These are phyloP conservation scores for Lepiota venenata DNA, from an alignment of 768 basidiomycete species.

Conservation along the genomic window DNA sequence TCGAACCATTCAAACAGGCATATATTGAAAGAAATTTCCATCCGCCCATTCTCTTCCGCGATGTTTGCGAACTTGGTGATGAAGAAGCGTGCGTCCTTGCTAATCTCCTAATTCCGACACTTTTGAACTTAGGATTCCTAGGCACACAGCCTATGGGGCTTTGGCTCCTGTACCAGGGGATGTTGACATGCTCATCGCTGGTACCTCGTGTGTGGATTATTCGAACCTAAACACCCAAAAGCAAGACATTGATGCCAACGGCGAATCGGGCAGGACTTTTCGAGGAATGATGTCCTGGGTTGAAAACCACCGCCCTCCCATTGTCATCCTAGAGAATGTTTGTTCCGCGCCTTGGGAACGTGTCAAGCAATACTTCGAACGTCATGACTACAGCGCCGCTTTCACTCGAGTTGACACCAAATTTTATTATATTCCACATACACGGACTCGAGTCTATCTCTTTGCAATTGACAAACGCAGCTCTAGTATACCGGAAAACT, in stretches of 20 bases:
- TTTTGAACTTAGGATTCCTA: conserved; percentile 24
- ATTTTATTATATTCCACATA: conserved; percentile 92
- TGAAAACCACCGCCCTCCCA: conserved; percentile 74
- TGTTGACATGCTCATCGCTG: conserved; percentile 87
- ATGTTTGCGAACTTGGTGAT: conserved; percentile 87
- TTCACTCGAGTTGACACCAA: conserved; percentile 78
- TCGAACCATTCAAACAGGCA: conserved; percentile 96
- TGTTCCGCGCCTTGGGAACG: conserved; percentile 84
- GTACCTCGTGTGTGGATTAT: conserved; percentile 96
- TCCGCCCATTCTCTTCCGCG: conserved; percentile 88
- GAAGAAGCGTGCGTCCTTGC: conserved; percentile 61
- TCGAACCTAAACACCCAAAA: conserved; percentile 94
- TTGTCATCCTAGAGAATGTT: conserved; percentile 96
- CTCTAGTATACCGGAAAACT: conserved; percentile 60
- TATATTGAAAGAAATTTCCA: conserved; percentile 97
- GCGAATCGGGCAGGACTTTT: conserved; percentile 93
- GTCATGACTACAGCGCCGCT: conserved; percentile 72
- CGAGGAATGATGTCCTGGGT: conserved; percentile 96
- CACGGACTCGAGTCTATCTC: conserved; percentile 87
- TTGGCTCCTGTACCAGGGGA: conserved; percentile 84
- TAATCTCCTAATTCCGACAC: background rate
- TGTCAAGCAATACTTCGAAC: conserved; percentile 74
- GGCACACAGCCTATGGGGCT: conserved; percentile 91
- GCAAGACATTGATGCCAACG: conserved; percentile 84
- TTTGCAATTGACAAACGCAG: conserved; percentile 68